Percentiles rank a stretch among this genome's conserved stretches.
Evolutionary conservation across 495 filamentous ascomycete species (phyloP).

Genomic region (Emericellopsis terricola): DNA sequence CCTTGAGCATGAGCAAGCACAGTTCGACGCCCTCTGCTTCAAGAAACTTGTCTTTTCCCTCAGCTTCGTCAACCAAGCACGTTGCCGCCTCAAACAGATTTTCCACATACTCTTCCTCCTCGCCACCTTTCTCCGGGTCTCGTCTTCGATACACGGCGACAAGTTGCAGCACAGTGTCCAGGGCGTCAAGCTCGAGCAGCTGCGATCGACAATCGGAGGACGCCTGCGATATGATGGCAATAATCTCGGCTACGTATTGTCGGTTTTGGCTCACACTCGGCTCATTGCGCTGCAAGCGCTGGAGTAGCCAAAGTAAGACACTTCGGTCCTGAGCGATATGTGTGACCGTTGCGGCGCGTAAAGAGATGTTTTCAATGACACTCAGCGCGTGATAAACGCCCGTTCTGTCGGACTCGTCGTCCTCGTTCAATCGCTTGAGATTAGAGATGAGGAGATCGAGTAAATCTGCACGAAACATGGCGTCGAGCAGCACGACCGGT

Average conservation of each 20-base stretch:
- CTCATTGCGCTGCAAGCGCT: conserved; percentile 28
- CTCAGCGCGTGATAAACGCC: conserved; percentile 77
- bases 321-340: conserved; percentile 47
- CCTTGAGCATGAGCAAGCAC: conserved; percentile 67
- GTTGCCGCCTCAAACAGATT: conserved; percentile 77
- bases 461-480: conserved; percentile 68
- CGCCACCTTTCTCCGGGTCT: conserved; percentile 70
- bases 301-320: conserved; percentile 59
- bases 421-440: conserved; percentile 66
- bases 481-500: conserved; percentile 66
- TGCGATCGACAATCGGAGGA: conserved; percentile 48
- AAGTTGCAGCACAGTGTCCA: conserved; percentile 67
- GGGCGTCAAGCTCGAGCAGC: conserved; percentile 48
- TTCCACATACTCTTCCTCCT: conserved; percentile 89
- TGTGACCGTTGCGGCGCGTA: conserved; percentile 40
- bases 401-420: conserved; percentile 53
- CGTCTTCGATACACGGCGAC: conserved; percentile 77
- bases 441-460: conserved; percentile 72
- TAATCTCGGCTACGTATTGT: conserved; percentile 82
- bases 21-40: conserved; percentile 89
- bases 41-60: conserved; percentile 67
- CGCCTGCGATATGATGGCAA: conserved; percentile 55
- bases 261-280: conserved; percentile 58
- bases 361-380: conserved; percentile 75
- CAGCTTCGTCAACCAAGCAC: conserved; percentile 55